Evolutionary conservation across 176 grass and related monocot genomes (phyloP).

Genomic region (Zea mays): DNA sequence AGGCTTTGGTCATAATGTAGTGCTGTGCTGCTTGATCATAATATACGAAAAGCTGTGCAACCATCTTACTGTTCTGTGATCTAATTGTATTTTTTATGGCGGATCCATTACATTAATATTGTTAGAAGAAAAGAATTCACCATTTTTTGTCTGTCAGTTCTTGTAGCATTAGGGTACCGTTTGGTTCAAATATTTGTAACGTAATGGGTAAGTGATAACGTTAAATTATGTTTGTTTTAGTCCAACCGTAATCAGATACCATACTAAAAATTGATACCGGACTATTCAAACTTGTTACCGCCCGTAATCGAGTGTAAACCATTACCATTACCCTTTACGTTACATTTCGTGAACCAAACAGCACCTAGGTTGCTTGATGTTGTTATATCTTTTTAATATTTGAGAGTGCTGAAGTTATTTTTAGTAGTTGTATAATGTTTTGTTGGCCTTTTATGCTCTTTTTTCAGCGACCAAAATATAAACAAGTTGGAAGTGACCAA

Average conservation of each 20-base stretch:
- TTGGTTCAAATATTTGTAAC: too few species aligned
- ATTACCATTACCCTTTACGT: too few species aligned
- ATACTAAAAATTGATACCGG: too few species aligned
- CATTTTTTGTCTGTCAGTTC: neutral
- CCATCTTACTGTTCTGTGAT: neutral
- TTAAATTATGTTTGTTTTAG: too few species aligned
- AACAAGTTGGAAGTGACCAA: slow-evolving; percentile 27
- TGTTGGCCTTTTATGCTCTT: neutral
- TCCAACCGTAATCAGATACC: too few species aligned
- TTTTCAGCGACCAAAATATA: slow-evolving; percentile 52
- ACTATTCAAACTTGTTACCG: too few species aligned
- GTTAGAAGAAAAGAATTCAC: neutral
- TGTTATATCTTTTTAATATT: neutral
- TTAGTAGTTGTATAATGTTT: neutral
- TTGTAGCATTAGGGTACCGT: neutral
- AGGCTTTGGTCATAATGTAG: too few species aligned
- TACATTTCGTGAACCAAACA: too few species aligned
- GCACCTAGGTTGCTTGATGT: slow-evolving; percentile 9
- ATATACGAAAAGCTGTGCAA: too few species aligned
- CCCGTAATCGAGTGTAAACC: too few species aligned
- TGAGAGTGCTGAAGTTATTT: neutral
- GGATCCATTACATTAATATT: neutral
- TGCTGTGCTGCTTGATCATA: too few species aligned
- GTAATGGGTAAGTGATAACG: too few species aligned
- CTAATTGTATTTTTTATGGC: neutral